phyloP scores from a whole-genome alignment of 2,329 filamentous ascomycete genomes.

The Davidsoniella virescens region DNA sequence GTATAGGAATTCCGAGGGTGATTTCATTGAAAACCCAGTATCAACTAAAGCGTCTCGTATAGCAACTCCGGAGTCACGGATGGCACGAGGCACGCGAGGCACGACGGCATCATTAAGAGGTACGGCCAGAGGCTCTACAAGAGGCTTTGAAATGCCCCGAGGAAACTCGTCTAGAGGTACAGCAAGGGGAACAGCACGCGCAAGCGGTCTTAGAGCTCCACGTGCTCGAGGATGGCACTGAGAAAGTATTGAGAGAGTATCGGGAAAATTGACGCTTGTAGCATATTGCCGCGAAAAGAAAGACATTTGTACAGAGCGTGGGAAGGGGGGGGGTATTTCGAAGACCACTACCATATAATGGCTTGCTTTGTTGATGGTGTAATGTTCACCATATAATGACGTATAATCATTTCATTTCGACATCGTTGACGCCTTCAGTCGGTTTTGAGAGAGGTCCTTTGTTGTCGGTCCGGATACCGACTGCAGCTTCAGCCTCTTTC shows the following conservation, averaged over 20 bases:
- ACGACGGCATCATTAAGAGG: slow-evolving; percentile 16
- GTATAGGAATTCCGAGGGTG: slow-evolving; percentile 70
- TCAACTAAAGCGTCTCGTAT: slow-evolving; percentile 33
- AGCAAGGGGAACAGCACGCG: slow-evolving; percentile 4
- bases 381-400: not conserved
- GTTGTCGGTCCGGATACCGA: slow-evolving; percentile 58
- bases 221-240: slow-evolving; percentile 22
- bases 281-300: no score
- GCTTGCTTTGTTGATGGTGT: not conserved
- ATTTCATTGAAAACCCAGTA: slow-evolving; percentile 72
- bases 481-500: slow-evolving; percentile 67
- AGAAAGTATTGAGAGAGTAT: no score
- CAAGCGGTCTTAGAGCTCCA: slow-evolving; percentile 21
- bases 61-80: slow-evolving; percentile 23
- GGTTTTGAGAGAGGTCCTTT: slow-evolving; percentile 19
- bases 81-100: slow-evolving; percentile 24
- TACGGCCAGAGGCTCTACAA: slow-evolving; percentile 11
- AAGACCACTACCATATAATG: not conserved
- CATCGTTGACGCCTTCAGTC: slow-evolving; percentile 15
- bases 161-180: slow-evolving; percentile 18
- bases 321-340: no score
- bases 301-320: no score
- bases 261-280: no score
- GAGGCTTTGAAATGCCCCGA: slow-evolving; percentile 14
- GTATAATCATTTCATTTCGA: slow-evolving; percentile 21